A percentile compares a stretch with the other conserved stretches of the same genome.
Conservation (phyloP, 1,284 basidiomycete species). For the Cryptococcus sp. region DNA sequence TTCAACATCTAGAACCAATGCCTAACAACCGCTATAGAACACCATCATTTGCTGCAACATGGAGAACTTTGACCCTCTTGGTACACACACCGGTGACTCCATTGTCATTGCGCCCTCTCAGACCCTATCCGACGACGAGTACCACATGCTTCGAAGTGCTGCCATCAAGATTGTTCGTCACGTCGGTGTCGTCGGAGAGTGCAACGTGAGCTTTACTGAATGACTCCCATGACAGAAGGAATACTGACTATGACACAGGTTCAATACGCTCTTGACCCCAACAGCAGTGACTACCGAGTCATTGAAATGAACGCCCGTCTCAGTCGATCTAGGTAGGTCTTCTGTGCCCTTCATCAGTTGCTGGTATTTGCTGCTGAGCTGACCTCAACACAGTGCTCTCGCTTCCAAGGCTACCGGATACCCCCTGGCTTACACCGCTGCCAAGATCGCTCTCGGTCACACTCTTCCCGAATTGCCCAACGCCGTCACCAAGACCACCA, state of each 20-base stretch:
- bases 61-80: constrained; percentile 99
- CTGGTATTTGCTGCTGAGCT: constrained; percentile 41
- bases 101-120: constrained; percentile 99
- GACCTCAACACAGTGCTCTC: constrained; percentile 64
- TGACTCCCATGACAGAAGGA: background rate
- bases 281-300: constrained; percentile 91
- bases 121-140: constrained; percentile 95
- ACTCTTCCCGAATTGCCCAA: constrained; percentile 98
- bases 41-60: constrained; percentile 99
- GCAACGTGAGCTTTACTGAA: constrained; percentile 52
- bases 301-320: constrained; percentile 95
- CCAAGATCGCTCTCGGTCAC: constrained; percentile 98
- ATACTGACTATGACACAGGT: constrained; percentile 62
- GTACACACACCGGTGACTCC: constrained; percentile 99
- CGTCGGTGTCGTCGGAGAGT: constrained; percentile 97
- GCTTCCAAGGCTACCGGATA: constrained; percentile 99
- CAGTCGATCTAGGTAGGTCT: constrained; percentile 60
- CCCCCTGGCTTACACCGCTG: constrained; percentile 97
- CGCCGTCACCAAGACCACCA: constrained; percentile 98
- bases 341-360: too few species aligned
- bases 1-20: background rate
- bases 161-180: constrained; percentile 98
- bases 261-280: constrained; percentile 96
- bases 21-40: constrained; percentile 35
- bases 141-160: constrained; percentile 97